Base-by-base conservation (phyloP, 805 yeast species). In the Candida maesae region DNA sequence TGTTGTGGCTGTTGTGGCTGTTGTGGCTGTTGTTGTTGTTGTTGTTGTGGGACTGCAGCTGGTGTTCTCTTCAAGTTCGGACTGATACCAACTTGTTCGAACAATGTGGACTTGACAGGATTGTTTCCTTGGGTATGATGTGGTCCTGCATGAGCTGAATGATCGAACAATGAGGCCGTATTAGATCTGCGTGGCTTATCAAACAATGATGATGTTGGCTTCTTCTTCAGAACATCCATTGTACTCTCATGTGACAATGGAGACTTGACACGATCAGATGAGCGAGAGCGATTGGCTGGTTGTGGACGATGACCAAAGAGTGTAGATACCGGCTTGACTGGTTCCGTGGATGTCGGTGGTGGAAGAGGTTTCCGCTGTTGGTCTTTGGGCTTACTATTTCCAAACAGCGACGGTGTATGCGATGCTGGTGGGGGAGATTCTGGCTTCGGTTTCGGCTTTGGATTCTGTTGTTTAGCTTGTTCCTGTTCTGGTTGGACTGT, bases 31-130 rank as follows among this genome's bases (percentile, higher is more conserved):
- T 23, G 29, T 11, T 34, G 37, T 19, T 18, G 15, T 15, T 31
- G 36, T 24, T 15, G 43, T 12, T 27, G 34, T 30, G 25, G 36
- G 3, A 36, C 14, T 16, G 26, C 19, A 10, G 27, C 27, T 12
- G 42, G 26, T 8, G 24, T 8, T 30, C 40, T 50, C 23, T 42
- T 45, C 17, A 49, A 19, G n/a, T 51, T 52, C 5, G 57, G 58
- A 44, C 55, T 53, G 11, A 53, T 46, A 15, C 55, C 55, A 13
- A 52, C 56, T 36, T 51, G 58, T 4, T 53, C 59, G 44, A 55
- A 53, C 20, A 52, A 17, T 16, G 29, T 35, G 5, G 42, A 42
- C 31, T 36, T 39, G 23, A 32, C 26, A 13, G 28, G 14, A 17
- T n/a, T 15, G n/a, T n/a, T n/a, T n/a, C n/a, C n/a, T n/a, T n/a